These are phyloP conservation scores for Cytauxzoon felis DNA, from an alignment of 169 alveolate genomes.

Conservation along the genomic window DNA sequence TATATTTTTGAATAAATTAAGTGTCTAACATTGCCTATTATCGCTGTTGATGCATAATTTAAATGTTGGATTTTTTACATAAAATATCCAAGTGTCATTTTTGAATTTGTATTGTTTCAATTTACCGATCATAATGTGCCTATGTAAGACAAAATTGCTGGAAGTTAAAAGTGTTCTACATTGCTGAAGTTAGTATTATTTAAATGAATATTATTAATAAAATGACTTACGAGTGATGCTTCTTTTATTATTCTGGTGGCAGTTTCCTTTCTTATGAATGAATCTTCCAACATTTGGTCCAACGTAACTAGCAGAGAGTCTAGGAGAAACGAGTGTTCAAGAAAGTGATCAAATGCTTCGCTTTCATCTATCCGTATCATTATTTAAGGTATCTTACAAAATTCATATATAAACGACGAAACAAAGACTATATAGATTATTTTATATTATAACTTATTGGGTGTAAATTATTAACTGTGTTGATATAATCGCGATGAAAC, in stretches of 20 bases:
- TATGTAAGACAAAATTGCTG: neutral
- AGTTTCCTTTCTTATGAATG: conserved; percentile 41
- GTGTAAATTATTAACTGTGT: no score
- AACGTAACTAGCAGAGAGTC: conserved; percentile 51
- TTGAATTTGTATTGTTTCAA: conserved; percentile 24
- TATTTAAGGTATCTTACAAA: neutral
- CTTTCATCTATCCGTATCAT: neutral
- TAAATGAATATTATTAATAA: neutral
- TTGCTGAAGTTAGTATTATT: conserved; percentile 10
- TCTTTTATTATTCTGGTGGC: conserved; percentile 32
- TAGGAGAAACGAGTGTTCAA: conserved; percentile 13
- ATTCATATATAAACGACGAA: no score
- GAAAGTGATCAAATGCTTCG: conserved; percentile 12
- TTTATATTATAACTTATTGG: no score
- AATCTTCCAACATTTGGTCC: conserved; percentile 57
- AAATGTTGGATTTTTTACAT: conserved; percentile 25
- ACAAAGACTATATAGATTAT: no score
- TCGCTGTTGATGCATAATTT: neutral
- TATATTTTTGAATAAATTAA: no score
- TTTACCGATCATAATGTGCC: conserved; percentile 33
- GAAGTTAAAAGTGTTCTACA: neutral
- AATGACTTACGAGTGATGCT: conserved; percentile 33
- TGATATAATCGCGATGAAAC: no score
- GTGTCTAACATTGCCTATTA: conserved; percentile 12
- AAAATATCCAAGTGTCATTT: conserved; percentile 14